These are phyloP conservation scores for Cladobotryum mycophilum DNA, from an alignment of 2,329 filamentous ascomycete species.

Conservation along the genomic window DNA sequence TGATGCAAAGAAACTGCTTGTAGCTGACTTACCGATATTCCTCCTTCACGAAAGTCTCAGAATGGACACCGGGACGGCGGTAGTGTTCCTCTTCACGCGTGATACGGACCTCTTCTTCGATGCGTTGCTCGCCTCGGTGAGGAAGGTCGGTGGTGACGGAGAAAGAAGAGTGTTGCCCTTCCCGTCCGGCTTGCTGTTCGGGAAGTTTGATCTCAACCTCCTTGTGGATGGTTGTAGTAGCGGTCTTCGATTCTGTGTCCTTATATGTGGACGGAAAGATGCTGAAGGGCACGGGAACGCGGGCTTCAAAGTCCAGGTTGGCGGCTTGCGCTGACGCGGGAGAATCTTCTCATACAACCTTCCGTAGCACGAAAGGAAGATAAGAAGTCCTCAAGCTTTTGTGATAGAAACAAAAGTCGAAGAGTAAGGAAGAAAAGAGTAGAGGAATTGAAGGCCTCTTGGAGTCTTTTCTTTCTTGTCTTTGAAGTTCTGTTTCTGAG, in stretches of 20 bases:
- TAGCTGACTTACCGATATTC: constrained; percentile 45
- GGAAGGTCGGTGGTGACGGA: constrained; percentile 57
- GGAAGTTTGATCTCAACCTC: constrained; percentile 79
- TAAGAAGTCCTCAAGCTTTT: constrained; percentile 63
- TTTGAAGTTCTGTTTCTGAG: constrained; percentile 19
- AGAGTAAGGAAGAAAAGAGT: constrained; percentile 31
- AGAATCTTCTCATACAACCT: constrained; percentile 60
- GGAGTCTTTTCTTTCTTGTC: constrained; percentile 30
- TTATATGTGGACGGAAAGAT: constrained; percentile 99
- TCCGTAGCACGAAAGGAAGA: constrained; percentile 62
- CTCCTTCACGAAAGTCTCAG: constrained; percentile 44
- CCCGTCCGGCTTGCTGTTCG: constrained; percentile 81
- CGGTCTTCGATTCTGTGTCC: constrained; percentile 45
- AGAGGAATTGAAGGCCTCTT: constrained; percentile 28
- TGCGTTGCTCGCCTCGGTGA: constrained; percentile 50
- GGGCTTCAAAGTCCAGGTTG: constrained; percentile 99
- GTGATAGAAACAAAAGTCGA: constrained; percentile 50
- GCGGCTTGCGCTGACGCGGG: constrained; percentile 66
- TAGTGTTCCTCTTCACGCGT: constrained; percentile 71
- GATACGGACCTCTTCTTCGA: constrained; percentile 79
- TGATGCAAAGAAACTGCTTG: background rate
- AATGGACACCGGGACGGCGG: constrained; percentile 62
- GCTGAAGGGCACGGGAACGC: constrained; percentile 98
- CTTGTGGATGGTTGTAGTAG: constrained; percentile 60
- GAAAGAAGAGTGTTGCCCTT: constrained; percentile 84